Conservation (phyloP, 208 protist species). For the Leishmania amazonensis region DNA sequence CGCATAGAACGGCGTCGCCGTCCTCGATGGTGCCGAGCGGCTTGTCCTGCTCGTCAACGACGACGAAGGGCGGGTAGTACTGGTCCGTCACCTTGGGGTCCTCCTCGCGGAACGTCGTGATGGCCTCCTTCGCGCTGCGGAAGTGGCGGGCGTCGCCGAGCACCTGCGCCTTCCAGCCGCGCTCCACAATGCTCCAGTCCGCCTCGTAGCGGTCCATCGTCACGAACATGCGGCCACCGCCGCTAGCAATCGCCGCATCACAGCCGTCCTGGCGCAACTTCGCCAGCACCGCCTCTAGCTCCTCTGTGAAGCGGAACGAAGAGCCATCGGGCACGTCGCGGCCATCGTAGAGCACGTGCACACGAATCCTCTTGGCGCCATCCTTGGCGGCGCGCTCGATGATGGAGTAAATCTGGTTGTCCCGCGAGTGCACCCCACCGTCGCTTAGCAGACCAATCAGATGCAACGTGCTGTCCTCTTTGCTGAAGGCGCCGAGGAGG, state of each 20-base stretch:
- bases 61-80: conserved; percentile 94
- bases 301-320: conserved; percentile 89
- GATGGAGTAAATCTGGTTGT: conserved; percentile 91
- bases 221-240: conserved; percentile 95
- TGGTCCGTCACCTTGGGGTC: conserved; percentile 90
- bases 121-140: conserved; percentile 83
- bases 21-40: conserved; percentile 92
- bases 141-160: conserved; percentile 92
- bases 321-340: conserved; percentile 95
- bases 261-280: conserved; percentile 75
- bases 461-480: conserved; percentile 86
- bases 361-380: conserved; percentile 87
- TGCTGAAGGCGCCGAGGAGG: conserved; percentile 78
- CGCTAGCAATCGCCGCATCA: conserved; percentile 91
- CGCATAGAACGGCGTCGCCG: conserved; percentile 94
- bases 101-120: conserved; percentile 87
- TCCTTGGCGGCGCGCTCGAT: conserved; percentile 83
- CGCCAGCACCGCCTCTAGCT: conserved; percentile 87
- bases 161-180: conserved; percentile 93
- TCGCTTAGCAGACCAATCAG: conserved; percentile 94
- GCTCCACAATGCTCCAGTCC: conserved; percentile 95
- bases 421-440: conserved; percentile 94
- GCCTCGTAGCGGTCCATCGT: conserved; percentile 97
- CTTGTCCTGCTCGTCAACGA: conserved; percentile 68
- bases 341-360: conserved; percentile 95